Evolutionary conservation across 179 eudicot species (phyloP).

Genomic region (Spinacia oleracea): DNA sequence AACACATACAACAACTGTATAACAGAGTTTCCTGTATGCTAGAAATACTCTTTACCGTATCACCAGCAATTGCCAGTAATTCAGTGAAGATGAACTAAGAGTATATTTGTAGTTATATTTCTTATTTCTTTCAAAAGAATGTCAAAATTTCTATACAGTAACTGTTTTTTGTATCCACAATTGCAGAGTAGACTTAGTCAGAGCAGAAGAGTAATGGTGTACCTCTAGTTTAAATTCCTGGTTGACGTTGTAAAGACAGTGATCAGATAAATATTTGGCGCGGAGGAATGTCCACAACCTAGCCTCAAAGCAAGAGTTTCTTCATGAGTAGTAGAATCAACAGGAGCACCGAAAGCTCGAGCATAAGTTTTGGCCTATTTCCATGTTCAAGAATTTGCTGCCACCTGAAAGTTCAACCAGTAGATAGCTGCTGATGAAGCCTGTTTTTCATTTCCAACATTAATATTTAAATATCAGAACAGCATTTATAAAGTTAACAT

Average conservation of each 20-base stretch:
- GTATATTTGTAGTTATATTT: too few species aligned
- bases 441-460: conserved; percentile 77
- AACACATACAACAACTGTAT: neutral
- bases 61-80: neutral
- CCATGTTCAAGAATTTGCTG: conserved; percentile 48
- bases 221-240: conserved; percentile 19
- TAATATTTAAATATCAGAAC: conserved; percentile 56
- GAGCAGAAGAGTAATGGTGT: conserved; percentile 1
- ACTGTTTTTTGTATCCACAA: neutral
- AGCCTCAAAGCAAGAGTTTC: conserved; percentile 45
- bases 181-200: neutral
- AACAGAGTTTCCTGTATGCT: neutral
- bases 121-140: conserved; percentile 2
- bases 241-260: neutral
- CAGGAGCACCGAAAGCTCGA: conserved; percentile 56
- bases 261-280: neutral
- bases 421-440: conserved; percentile 99
- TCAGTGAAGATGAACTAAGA: neutral
- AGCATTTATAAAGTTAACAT: conserved; percentile 14
- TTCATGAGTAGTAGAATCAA: conserved; percentile 54
- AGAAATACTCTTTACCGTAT: neutral
- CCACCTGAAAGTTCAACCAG: conserved; percentile 99
- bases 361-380: conserved; percentile 42
- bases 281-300: neutral
- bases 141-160: neutral